phyloP scores from a whole-genome alignment of 345 rosid species.

The Hibiscus syriacus region DNA sequence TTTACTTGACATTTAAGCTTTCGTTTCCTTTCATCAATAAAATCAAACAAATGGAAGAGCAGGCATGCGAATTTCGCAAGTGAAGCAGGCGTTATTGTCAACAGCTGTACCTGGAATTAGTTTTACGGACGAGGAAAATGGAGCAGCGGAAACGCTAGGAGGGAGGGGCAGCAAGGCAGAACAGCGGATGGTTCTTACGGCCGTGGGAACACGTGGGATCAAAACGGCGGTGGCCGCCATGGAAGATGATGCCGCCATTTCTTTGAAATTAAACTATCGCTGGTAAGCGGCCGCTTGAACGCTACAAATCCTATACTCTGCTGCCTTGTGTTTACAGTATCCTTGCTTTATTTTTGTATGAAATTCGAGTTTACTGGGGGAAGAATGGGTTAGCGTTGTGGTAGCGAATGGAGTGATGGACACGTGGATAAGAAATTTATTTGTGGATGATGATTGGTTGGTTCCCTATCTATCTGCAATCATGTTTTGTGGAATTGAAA shows the following conservation, averaged over 20 bases:
- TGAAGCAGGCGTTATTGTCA: neutral
- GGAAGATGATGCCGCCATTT: neutral
- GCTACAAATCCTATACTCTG: neutral
- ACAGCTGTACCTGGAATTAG: slow-evolving; percentile 39
- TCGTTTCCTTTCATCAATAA: neutral
- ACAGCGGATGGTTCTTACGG: neutral
- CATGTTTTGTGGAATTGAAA: neutral
- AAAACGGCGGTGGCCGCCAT: neutral
- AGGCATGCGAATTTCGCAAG: neutral
- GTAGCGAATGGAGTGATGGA: neutral
- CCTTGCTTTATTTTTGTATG: neutral
- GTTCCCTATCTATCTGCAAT: neutral
- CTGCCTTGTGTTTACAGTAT: neutral
- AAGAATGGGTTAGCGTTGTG: neutral
- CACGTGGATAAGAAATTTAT: neutral
- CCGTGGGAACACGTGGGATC: neutral
- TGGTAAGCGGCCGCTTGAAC: neutral
- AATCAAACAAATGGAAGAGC: neutral
- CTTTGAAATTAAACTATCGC: neutral
- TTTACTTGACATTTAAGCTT: neutral
- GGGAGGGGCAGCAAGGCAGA: slow-evolving; percentile 39
- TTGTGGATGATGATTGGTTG: neutral
- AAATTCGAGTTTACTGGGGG: neutral
- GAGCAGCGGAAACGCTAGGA: slow-evolving; percentile 36
- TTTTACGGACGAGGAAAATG: slow-evolving; percentile 39